phyloP scores from a whole-genome alignment of 352 stramenopile genomes.

The Phytophthora quininea region DNA sequence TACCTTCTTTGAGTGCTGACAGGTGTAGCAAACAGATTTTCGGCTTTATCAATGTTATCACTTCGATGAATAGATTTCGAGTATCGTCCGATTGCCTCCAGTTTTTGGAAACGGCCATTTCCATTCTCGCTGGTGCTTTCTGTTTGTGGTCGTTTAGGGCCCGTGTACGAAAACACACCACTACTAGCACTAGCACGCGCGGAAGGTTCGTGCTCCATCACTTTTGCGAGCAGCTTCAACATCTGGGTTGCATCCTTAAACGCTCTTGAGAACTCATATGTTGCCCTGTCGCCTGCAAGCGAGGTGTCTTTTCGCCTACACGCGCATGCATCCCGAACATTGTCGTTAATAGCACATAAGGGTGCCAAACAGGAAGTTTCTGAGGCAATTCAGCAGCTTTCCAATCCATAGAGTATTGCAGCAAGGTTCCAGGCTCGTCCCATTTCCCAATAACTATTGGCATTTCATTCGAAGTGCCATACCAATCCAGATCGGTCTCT shows the following conservation, averaged over 20 bases:
- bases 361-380: conserved; percentile 86
- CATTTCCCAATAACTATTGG: conserved; percentile 80
- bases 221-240: conserved; percentile 78
- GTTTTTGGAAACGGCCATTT: conserved; percentile 17
- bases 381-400: conserved; percentile 70
- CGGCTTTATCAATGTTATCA: conserved; percentile 68
- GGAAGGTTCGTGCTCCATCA: conserved; percentile 70
- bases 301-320: conserved; percentile 76
- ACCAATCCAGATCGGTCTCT: conserved; percentile 20
- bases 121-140: conserved; percentile 15
- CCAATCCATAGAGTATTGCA: conserved; percentile 82
- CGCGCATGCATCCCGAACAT: conserved; percentile 86
- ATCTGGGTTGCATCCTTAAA: conserved; percentile 87
- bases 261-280: conserved; percentile 71
- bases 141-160: conserved; percentile 24
- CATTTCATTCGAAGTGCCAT: conserved; percentile 65
- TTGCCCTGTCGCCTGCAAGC: conserved; percentile 63
- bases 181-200: conserved; percentile 61
- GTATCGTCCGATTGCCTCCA: conserved; percentile 74
- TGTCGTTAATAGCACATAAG: conserved; percentile 83
- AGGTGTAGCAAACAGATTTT: conserved; percentile 65
- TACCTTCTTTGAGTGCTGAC: conserved; percentile 20
- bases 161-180: conserved; percentile 64
- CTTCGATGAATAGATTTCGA: conserved; percentile 69
- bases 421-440: conserved; percentile 73